A percentile compares a stretch with the other conserved stretches of the same genome.
phyloP scores from a whole-genome alignment of 139 green algal genomes.

The Closterium sp. region DNA sequence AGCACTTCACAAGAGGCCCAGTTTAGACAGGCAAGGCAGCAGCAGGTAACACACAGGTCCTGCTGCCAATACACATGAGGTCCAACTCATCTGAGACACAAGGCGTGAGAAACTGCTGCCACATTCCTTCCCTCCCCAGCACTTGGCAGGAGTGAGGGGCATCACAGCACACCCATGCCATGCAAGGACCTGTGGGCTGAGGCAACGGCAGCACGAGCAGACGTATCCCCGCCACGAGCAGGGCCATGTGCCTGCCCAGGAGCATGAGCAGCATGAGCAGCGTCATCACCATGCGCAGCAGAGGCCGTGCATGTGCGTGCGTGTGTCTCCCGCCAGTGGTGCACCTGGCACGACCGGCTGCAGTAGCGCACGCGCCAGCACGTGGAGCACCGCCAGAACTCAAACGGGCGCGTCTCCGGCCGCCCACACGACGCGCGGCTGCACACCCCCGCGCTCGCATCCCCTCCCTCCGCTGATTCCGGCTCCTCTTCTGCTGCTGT shows the following conservation, averaged over 20 bases:
- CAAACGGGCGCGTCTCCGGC: conserved; percentile 36
- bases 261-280: background rate
- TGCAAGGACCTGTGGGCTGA: background rate
- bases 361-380: conserved; percentile 44
- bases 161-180: background rate
- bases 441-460: background rate
- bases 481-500: background rate
- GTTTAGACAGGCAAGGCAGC: too few relatives aligned
- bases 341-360: conserved; percentile 34
- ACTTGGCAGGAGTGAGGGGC: too few relatives aligned
- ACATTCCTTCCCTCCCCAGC: too few relatives aligned
- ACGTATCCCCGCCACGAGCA: background rate
- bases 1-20: too few relatives aligned
- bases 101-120: too few relatives aligned
- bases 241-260: background rate
- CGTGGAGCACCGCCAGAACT: conserved; percentile 44
- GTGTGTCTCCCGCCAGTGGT: conserved; percentile 31
- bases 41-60: too few relatives aligned
- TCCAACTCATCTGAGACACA: too few relatives aligned
- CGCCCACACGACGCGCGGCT: conserved; percentile 21
- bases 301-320: background rate
- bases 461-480: background rate
- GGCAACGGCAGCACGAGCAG: too few relatives aligned
- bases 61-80: too few relatives aligned
- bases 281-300: too few relatives aligned